Percentiles rank a stretch among this genome's conserved stretches.
phyloP scores from a whole-genome alignment of 2,329 filamentous ascomycete genomes.

The Fonsecaea multimorphosa region DNA sequence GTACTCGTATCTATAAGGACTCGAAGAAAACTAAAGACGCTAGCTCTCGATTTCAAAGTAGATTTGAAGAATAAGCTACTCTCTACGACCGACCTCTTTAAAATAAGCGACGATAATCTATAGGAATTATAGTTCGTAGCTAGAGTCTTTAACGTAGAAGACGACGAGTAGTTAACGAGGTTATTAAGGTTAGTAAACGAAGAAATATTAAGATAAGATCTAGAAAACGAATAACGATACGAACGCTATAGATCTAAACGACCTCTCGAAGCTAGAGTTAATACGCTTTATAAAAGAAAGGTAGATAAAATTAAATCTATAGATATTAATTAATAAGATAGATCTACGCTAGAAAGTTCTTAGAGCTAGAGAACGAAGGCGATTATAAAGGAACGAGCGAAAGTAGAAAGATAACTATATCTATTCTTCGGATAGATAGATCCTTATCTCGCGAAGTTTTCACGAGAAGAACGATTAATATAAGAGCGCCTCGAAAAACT shows the following conservation, averaged over 20 bases:
- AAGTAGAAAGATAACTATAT: too few species aligned
- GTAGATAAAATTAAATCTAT: background rate
- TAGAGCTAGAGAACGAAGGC: too few species aligned
- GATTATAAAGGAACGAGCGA: too few species aligned
- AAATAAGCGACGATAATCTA: background rate
- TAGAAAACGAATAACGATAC: constrained; percentile 3
- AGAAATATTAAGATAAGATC: background rate
- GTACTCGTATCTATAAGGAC: constrained; percentile 5
- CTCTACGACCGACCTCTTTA: background rate
- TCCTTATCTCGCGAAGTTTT: too few species aligned
- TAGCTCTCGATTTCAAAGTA: background rate
- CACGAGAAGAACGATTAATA: too few species aligned
- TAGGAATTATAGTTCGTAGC: background rate
- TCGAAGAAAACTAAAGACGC: background rate
- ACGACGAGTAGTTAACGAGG: background rate
- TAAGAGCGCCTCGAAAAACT: too few species aligned
- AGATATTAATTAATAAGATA: too few species aligned
- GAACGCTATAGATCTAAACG: background rate
- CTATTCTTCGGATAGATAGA: too few species aligned
- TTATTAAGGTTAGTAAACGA: background rate
- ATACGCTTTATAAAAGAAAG: constrained; percentile 10
- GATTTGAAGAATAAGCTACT: background rate
- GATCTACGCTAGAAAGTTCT: too few species aligned
- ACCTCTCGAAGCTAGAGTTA: background rate
- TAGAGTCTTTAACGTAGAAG: background rate